These are phyloP conservation scores for Suhomyces sp. DNA, from an alignment of 805 yeast species.

Conservation along the genomic window DNA sequence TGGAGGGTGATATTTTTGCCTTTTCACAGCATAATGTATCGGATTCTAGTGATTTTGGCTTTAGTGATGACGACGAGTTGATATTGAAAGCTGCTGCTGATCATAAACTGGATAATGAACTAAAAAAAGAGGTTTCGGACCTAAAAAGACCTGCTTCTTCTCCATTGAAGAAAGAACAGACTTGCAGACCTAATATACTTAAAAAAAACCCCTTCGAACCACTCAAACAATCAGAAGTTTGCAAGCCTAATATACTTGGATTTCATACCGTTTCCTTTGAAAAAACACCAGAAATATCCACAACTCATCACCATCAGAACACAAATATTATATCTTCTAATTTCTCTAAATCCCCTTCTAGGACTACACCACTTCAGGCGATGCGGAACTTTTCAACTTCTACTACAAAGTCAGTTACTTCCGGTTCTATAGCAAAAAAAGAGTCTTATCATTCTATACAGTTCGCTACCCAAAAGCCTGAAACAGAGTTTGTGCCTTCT, in stretches of 20 bases:
- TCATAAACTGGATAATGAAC: background rate
- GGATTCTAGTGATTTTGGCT: background rate
- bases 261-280: conserved; percentile 1
- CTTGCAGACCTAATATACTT: background rate
- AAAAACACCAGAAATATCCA: background rate
- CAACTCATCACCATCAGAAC: too few species aligned
- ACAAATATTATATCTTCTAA: background rate
- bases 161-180: background rate
- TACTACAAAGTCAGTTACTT: conserved; percentile 2
- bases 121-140: background rate
- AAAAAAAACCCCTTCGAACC: too few species aligned
- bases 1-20: too few species aligned
- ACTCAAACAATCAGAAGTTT: too few species aligned
- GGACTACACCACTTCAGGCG: background rate
- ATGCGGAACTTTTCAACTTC: conserved; percentile 8
- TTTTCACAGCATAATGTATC: background rate
- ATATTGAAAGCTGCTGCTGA: conserved; percentile 10
- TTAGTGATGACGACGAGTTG: conserved; percentile 13
- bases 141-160: conserved; percentile 1
- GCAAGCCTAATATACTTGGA: conserved; percentile 1
- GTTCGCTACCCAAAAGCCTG: conserved; percentile 25
- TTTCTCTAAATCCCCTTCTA: background rate
- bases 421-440: background rate
- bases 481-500: conserved; percentile 2
- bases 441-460: conserved; percentile 23